Base-by-base conservation (phyloP, 352 stramenopile genomes). In the Globisporangium heterothallicum region DNA sequence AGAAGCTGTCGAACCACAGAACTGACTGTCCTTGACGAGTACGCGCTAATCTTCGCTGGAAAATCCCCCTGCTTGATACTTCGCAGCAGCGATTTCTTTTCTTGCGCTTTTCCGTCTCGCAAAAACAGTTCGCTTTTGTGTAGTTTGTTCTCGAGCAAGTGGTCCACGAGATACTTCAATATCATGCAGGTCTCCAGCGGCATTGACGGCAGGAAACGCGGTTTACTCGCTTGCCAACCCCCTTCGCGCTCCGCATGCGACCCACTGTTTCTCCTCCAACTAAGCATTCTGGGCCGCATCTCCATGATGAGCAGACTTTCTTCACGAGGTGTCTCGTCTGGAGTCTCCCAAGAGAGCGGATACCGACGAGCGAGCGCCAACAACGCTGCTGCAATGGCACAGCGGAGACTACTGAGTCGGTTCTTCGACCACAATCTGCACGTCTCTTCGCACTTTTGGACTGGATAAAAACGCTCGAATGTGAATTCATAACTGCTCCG, bases 41-140 rank as follows among this genome's bases (percentile, higher is more conserved):
- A 69, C 10, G 63, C 42, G 43, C 47, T 58, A 8, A 74, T 42
- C 18, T 55, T 49, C 4, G 66, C 32, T 1, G 59, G 66, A 2
- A 69, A 8, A 3, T 71, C 48, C 2, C 66, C 55, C n/a, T 63
- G 43, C 3, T 41, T 24, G 30, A 74, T 50, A 22, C 48, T 54
- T 10, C 44, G 24, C 5, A 67, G 41, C 44, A 75, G 27, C 25
- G 40, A 59, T 27, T 40, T 49, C 8, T 21, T 30, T 48, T 75
- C 66, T 6, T 42, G 49, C 2, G 46, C 25, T 14, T 67, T 67
- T 1, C 42, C 56, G 14, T 67, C 57, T 9, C 54, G 22, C 14
- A 72, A 8, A 19, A 75, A 75, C 24, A 75, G 36, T 36, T 72
- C 51, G 12, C 61, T 56, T 43, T 75, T 72, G 57, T 75, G 63